Base-by-base conservation (phyloP, 306 rosid species). In the Glycyrrhiza uralensis region DNA sequence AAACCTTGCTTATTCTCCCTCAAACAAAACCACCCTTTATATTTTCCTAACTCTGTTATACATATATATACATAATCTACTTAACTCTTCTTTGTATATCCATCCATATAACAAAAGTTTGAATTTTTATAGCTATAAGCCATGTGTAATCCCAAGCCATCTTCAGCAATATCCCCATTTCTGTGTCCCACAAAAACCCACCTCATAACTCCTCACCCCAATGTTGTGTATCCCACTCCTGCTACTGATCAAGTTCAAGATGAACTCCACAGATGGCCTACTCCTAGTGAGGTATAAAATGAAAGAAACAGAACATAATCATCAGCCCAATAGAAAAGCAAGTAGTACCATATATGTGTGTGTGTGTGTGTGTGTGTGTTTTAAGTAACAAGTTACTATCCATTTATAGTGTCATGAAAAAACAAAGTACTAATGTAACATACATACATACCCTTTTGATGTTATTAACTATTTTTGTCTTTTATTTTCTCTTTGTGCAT, bases 231-330 rank as follows among this genome's bases (percentile, higher is more conserved):
- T 62, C 42, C 66, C 46, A 74, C 73, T 72, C 64, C 45, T 47
- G 55, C 69, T 51, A 58, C 66, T 59, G 72, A 42, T 74, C 76
- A 58, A 14, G 66, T 32, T 65, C 78, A 85, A 32, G 80, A 90
- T 51, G 80, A 86, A 15, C 87, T 91, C 54, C 92, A 71, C 44
- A 67, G 87, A 81, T 85, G 96, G 90, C 99, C 99, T 33, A 85
- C 99, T 59, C 84, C 69, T 61, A 84, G 82, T 39, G 96, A 95
- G 97, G 99, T 95, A n/a, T n/a, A n/a, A n/a, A n/a, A n/a, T n/a
- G n/a, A 86, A 73, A 54, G 17, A 62, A 30, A 36, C 52, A 59
- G 2, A 62, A 55, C 51, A 20, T 61, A 26, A 0, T 28, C 23
- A 4, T 19, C 23, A 51, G 7, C 4, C 42, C 12, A 20, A 6